Evolutionary conservation across 768 basidiomycete species (phyloP).

Genomic region (Paxillus rubicundulus): DNA sequence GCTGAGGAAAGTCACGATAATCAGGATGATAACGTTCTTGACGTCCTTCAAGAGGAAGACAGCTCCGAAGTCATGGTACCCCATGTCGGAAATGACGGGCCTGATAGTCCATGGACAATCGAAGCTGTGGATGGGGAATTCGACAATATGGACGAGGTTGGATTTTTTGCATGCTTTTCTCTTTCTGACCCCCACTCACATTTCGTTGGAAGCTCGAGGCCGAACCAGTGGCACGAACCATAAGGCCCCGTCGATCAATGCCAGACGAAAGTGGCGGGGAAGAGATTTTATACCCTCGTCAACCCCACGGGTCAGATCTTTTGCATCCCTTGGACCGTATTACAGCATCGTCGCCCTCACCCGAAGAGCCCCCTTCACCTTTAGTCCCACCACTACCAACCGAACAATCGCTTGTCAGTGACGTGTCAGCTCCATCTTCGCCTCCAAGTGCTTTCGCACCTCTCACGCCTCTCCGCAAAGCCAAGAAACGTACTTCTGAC

Average conservation of each 20-base stretch:
- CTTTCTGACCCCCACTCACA: slow-evolving; percentile 1
- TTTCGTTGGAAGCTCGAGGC: slow-evolving; percentile 40
- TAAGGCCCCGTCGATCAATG: slow-evolving; percentile 62
- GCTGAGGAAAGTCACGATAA: slow-evolving; percentile 36
- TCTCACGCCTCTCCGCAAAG: slow-evolving; percentile 45
- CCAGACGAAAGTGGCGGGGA: slow-evolving; percentile 87
- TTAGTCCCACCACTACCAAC: slow-evolving; percentile 31
- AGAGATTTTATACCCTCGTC: slow-evolving; percentile 84
- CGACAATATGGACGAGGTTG: slow-evolving; percentile 69
- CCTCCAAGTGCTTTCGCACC: slow-evolving; percentile 65
- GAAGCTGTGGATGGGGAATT: slow-evolving; percentile 80
- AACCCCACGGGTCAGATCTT: slow-evolving; percentile 35
- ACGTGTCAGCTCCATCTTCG: slow-evolving; percentile 35
- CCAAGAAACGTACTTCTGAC: slow-evolving; percentile 76
- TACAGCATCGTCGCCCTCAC: slow-evolving; percentile 27
- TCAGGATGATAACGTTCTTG: slow-evolving; percentile 39
- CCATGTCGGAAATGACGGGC: slow-evolving; percentile 47
- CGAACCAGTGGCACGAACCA: slow-evolving; percentile 43
- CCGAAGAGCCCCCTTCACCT: slow-evolving; percentile 25
- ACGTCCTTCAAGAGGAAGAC: slow-evolving; percentile 31
- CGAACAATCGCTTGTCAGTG: slow-evolving; percentile 30
- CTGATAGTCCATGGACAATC: slow-evolving; percentile 87
- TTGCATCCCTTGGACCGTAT: slow-evolving; percentile 33
- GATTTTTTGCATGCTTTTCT: slow-evolving; percentile 14
- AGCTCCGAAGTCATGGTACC: slow-evolving; percentile 27